A percentile compares a stretch with the other conserved stretches of the same genome.
These are phyloP conservation scores for Auriscalpium microsporum DNA, from an alignment of 768 basidiomycete species.

Conservation along the genomic window DNA sequence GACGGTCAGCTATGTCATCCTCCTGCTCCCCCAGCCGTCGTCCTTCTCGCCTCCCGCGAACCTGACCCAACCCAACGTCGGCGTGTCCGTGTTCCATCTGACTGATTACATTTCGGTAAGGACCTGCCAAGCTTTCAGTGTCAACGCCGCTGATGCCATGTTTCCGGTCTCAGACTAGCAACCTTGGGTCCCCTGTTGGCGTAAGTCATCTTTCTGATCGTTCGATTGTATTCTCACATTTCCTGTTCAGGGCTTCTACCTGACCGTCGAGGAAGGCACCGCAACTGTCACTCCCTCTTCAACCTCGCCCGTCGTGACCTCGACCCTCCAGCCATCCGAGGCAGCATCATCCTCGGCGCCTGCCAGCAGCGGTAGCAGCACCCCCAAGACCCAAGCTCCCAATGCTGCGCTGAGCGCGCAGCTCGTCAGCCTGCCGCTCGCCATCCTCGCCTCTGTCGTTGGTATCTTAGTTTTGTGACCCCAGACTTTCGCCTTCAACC, in stretches of 20 bases:
- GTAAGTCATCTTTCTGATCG: constrained; percentile 27
- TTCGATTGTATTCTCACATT: background rate
- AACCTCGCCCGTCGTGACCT: constrained; percentile 59
- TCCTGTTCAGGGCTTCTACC: constrained; percentile 51
- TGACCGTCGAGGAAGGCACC: constrained; percentile 63
- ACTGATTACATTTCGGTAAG: constrained; percentile 47
- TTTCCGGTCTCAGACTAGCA: constrained; percentile 28
- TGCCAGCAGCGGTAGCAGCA: background rate
- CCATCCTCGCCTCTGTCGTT: background rate
- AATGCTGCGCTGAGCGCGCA: background rate
- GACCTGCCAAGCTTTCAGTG: no score
- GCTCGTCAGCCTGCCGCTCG: background rate
- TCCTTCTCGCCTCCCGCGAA: constrained; percentile 53
- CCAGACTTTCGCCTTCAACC: no score
- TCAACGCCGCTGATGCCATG: no score
- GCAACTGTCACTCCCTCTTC: constrained; percentile 41
- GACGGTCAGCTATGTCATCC: constrained; percentile 51
- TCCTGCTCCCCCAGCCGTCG: constrained; percentile 56
- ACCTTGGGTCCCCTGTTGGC: constrained; percentile 52
- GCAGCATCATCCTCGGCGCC: background rate
- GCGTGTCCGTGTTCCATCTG: constrained; percentile 50
- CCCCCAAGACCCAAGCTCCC: background rate
- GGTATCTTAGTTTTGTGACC: background rate
- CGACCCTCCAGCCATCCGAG: constrained; percentile 38
- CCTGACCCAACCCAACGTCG: constrained; percentile 39